Base-by-base conservation (phyloP, 768 basidiomycete genomes). In the Lentinula detonsa region DNA sequence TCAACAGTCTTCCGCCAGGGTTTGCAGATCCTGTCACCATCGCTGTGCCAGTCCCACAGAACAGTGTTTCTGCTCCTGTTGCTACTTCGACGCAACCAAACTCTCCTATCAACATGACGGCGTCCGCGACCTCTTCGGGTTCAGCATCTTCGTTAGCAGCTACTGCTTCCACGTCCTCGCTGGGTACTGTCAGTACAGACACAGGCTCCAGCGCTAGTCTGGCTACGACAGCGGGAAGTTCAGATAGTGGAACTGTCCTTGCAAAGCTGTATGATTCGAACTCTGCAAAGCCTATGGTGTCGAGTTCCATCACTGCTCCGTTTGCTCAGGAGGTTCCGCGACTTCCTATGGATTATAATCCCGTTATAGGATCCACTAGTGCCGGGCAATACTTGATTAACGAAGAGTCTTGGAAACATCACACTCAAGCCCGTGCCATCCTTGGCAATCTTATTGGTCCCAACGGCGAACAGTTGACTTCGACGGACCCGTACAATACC, bases 401-500 rank as follows among this genome's bases (percentile, higher is more conserved):
- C 28, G 88, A 90, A 70, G 90, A 90, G 69, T 88, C 90, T 7
- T 90, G 87, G 88, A 89, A 91, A 70, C 90, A 91, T 65, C 88
- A 91, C 57, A 86, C 86, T 1, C 91, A 92, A 71, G 90, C 90
- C 48, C 84, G 89, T 5, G 89, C 90, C 1, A 90, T 93, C 60
- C 74, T 93, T 60, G 88, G 90, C 10, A 92, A 90, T 67, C 74
- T 93, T 18, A 91, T 93, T 45, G 91, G 92, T 21, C 91, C 90
- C 0, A 91, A 93, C 63, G 92, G 91, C 60, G 88, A 93, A 75
- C 86, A 91, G 71, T 76, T 93, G 64, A 91, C 90, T 33, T 91
- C 90, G 23, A 91, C 88, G 21, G 94, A 96, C 68, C 94, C 94
- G n/a, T 93, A 94, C 69, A 97, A 96, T 68, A 95, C 94, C 13